These are phyloP conservation scores for Xylariaceae sp. DNA, from an alignment of 2,329 filamentous ascomycete species.

Conservation along the genomic window DNA sequence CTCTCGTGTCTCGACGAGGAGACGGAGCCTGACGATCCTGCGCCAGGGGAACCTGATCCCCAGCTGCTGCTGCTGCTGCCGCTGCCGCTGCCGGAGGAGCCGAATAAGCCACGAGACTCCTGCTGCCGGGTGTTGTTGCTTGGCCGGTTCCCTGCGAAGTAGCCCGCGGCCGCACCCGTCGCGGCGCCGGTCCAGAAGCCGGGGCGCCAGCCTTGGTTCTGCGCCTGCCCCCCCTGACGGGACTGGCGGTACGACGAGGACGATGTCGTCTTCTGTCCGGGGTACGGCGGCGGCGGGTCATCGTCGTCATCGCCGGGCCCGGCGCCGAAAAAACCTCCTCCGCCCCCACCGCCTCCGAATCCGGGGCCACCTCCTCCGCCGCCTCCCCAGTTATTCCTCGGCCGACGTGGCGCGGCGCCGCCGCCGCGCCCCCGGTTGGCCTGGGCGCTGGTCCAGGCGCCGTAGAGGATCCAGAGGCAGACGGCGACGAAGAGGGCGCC, in stretches of 20 bases:
- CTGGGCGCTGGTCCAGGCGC: slow-evolving; percentile 32
- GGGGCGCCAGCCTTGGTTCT: slow-evolving; percentile 59
- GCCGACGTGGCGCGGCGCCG: slow-evolving; percentile 6
- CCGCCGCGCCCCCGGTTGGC: slow-evolving; percentile 6
- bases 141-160: slow-evolving; percentile 47
- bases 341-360: slow-evolving; percentile 32
- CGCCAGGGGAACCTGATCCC: slow-evolving; percentile 27
- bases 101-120: too few relatives aligned
- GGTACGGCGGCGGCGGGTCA: slow-evolving; percentile 50
- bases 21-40: slow-evolving; percentile 29
- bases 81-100: slow-evolving; percentile 16
- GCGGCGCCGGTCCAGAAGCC: slow-evolving; percentile 69
- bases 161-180: slow-evolving; percentile 61
- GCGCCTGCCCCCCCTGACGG: too few relatives aligned
- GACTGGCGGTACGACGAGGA: slow-evolving; percentile 15
- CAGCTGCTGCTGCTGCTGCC: slow-evolving; percentile 25
- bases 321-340: slow-evolving; percentile 24
- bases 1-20: slow-evolving; percentile 53
- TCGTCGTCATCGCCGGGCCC: slow-evolving; percentile 23
- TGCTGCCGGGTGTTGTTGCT: slow-evolving; percentile 32
- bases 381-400: slow-evolving; percentile 27
- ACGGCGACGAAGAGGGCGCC: slow-evolving; percentile 54
- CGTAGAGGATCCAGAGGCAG: slow-evolving; percentile 54
- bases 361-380: slow-evolving; percentile 34
- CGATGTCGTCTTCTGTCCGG: slow-evolving; percentile 30